Evolutionary conservation across 768 basidiomycete genomes (phyloP).

Genomic region (Phaeotremella skinneri): DNA sequence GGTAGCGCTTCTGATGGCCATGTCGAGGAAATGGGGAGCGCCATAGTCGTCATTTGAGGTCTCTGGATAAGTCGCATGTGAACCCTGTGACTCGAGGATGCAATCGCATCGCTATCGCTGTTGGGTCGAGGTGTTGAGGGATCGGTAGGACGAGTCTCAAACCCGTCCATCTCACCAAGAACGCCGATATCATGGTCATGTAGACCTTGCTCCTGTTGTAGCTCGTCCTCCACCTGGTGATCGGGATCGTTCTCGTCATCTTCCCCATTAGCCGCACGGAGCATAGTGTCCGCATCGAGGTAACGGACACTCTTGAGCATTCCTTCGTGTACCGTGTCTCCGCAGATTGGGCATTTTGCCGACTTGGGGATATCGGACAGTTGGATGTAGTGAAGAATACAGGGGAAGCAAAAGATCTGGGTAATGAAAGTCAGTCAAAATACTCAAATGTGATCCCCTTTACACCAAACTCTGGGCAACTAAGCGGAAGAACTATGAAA

Average conservation of each 20-base stretch:
- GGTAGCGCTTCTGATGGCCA: slow-evolving; percentile 93
- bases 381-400: slow-evolving; percentile 85
- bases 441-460: too few relatives aligned
- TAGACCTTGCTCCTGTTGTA: slow-evolving; percentile 8
- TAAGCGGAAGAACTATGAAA: slow-evolving; percentile 1
- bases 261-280: slow-evolving; percentile 26
- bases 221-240: background rate
- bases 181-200: slow-evolving; percentile 24
- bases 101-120: slow-evolving; percentile 12
- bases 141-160: slow-evolving; percentile 23
- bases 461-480: background rate
- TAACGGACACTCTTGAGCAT: slow-evolving; percentile 93
- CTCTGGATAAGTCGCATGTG: slow-evolving; percentile 87
- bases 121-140: background rate
- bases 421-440: background rate
- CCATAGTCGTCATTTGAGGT: slow-evolving; percentile 90
- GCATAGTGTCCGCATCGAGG: slow-evolving; percentile 61
- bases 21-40: slow-evolving; percentile 81
- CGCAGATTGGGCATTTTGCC: slow-evolving; percentile 93
- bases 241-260: slow-evolving; percentile 23
- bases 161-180: slow-evolving; percentile 41
- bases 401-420: slow-evolving; percentile 91
- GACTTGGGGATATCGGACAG: slow-evolving; percentile 78
- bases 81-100: slow-evolving; percentile 52
- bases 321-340: slow-evolving; percentile 82